Evolutionary conservation across 176 grass and related monocot species (phyloP), one percentile per base, ranked within the genome.

Genomic region (Rhynchospora tenuis): DNA sequence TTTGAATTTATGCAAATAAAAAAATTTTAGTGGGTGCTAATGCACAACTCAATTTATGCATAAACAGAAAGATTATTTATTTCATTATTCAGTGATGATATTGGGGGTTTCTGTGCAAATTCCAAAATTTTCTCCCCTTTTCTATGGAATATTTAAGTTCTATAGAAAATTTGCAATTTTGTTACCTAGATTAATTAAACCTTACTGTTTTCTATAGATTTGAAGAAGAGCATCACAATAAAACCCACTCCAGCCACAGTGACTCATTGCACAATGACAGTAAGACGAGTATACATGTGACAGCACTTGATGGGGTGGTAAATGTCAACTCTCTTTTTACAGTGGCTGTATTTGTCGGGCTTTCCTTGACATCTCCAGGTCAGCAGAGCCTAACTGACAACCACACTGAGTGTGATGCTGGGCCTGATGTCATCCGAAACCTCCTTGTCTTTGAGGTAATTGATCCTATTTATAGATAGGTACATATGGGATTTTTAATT

Each of bases 261-360:
- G 45, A 71, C 11, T 16, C 60, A 16, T 52, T 15, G 1, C 79
- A 17, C 22, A 83, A 80, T 73, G 85, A 79, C 55, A 19, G 19
- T 46, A 97, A 84, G 60, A 97, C 94, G 75, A 94, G 92, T 88
- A 87, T 97, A 75, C 94, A 97, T 85, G 94, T 97, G 85, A 97
- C 94, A 72, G 94, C 94, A 26, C 89, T 97, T 59, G 94, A 97
- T 61, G 94, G 94, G 45, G 90, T 97, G 64, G 94, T 94, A 62
- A 97, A 97, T 64, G 94, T 97, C 73, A 97, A 97, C 85, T 97
- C 94, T 28, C 94, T 94, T 59, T 97, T 97, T 88, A 97, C 94
- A 28, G 85, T 97, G 51, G 94, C 94, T 65, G 92, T 97, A 38
- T 97, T 97, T 89, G 94, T 97, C 14, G 94, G 94, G 0, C 92